phyloP scores from a whole-genome alignment of 2,329 filamentous ascomycete species.

The Cladophialophora chaetospira region DNA sequence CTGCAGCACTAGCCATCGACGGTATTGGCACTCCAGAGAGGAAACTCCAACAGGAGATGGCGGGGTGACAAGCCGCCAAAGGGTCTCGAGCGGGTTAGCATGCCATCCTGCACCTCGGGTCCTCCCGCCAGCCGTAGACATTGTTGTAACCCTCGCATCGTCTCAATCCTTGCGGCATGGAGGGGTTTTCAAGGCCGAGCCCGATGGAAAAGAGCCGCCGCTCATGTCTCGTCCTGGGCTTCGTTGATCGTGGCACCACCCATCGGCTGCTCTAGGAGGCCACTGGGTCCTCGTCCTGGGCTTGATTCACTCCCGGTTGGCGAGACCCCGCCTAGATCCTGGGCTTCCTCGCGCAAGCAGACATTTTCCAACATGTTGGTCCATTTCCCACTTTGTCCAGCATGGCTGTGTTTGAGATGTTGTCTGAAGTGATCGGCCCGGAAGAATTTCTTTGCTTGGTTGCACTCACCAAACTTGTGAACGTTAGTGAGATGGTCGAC shows the following conservation, averaged over 20 bases:
- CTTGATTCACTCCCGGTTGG: conserved; percentile 28
- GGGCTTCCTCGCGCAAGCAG: conserved; percentile 87
- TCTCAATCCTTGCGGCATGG: conserved; percentile 7
- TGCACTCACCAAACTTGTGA: conserved; percentile 98
- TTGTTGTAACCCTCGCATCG: conserved; percentile 19
- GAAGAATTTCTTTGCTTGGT: conserved; percentile 97
- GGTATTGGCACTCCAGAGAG: conserved; percentile 12
- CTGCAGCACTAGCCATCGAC: conserved; percentile 14
- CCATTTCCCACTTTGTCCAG: conserved; percentile 96
- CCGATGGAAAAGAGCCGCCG: background rate
- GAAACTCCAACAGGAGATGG: conserved; percentile 18
- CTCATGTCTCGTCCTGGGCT: conserved; percentile 28
- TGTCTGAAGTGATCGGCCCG: conserved; percentile 97
- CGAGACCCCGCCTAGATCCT: conserved; percentile 24
- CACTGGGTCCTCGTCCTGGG: conserved; percentile 25
- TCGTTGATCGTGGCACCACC: conserved; percentile 30
- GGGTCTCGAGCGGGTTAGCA: conserved; percentile 15
- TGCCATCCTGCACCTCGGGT: conserved; percentile 23
- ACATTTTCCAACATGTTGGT: conserved; percentile 97
- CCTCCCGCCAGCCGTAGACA: conserved; percentile 22
- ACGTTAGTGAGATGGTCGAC: conserved; percentile 84
- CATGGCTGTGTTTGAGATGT: conserved; percentile 96
- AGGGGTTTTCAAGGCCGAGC: conserved; percentile 6
- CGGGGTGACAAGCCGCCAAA: conserved; percentile 11
- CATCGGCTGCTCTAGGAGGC: conserved; percentile 25